A percentile compares a stretch with the other conserved stretches of the same genome.
These are phyloP conservation scores for Diaporthe citrichinensis DNA, from an alignment of 2,329 filamentous ascomycete genomes.

Conservation along the genomic window DNA sequence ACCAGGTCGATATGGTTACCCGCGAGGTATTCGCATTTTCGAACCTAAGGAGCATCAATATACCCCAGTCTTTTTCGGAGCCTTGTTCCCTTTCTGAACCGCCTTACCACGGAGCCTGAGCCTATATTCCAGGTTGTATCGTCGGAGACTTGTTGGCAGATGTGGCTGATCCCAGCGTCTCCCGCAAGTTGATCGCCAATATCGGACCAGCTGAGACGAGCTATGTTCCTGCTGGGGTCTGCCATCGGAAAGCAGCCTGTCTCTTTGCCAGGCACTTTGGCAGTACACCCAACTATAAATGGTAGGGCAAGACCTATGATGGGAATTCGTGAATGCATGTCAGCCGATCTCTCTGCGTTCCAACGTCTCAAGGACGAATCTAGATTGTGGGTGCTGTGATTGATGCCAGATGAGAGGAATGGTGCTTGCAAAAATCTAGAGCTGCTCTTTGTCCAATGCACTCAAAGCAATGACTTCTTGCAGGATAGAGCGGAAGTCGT, in stretches of 20 bases:
- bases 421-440: not conserved
- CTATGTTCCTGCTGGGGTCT: not conserved
- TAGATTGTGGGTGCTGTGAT: not conserved
- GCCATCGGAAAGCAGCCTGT: not conserved
- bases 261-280: not conserved
- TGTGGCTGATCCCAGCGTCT: not conserved
- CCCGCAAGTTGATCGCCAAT: not conserved
- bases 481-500: not conserved
- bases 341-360: not conserved
- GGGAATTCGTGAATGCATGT: not conserved
- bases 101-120: not conserved
- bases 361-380: too few relatives aligned
- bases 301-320: not conserved
- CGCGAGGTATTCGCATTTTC: not conserved
- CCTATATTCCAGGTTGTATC: not conserved
- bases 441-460: not conserved
- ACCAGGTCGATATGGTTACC: not conserved
- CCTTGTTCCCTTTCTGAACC: too few relatives aligned
- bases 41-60: not conserved
- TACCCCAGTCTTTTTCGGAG: too few relatives aligned
- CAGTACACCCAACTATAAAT: not conserved
- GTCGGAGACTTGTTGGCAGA: not conserved
- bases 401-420: not conserved
- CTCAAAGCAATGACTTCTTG: not conserved
- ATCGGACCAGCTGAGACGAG: not conserved